These are phyloP conservation scores for Lotmaria passim DNA, from an alignment of 208 protist genomes.

Conservation along the genomic window DNA sequence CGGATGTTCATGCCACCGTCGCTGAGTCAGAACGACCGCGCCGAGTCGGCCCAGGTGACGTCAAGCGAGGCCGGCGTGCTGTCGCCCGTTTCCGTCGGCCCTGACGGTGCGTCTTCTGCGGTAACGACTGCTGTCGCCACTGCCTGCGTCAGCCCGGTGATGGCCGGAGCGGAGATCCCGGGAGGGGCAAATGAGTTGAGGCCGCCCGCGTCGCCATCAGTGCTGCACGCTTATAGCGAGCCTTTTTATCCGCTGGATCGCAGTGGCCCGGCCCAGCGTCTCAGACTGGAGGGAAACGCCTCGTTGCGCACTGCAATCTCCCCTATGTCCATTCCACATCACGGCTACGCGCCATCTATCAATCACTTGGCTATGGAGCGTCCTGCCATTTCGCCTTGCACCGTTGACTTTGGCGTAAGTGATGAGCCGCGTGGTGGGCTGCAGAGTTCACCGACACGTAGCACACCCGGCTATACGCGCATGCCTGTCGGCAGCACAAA, in stretches of 20 bases:
- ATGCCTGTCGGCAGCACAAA: neutral
- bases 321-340: conserved; percentile 4
- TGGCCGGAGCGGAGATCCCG: neutral
- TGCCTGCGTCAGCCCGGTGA: neutral
- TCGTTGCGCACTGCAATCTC: neutral
- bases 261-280: neutral
- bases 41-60: neutral
- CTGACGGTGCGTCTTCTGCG: neutral
- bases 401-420: neutral
- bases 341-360: neutral
- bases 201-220: neutral
- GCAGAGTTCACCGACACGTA: too few species aligned
- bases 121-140: neutral
- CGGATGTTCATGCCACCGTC: neutral
- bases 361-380: conserved; percentile 6
- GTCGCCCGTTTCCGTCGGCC: neutral
- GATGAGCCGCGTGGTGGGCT: conserved; percentile 1
- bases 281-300: neutral
- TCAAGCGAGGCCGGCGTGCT: neutral
- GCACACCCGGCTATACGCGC: too few species aligned
- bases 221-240: conserved; percentile 3
- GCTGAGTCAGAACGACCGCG: neutral
- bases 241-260: conserved; percentile 3
- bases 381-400: neutral
- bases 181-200: neutral